Evolutionary conservation across 495 filamentous ascomycete genomes (phyloP).

Genomic region (Neurospora intermedia): DNA sequence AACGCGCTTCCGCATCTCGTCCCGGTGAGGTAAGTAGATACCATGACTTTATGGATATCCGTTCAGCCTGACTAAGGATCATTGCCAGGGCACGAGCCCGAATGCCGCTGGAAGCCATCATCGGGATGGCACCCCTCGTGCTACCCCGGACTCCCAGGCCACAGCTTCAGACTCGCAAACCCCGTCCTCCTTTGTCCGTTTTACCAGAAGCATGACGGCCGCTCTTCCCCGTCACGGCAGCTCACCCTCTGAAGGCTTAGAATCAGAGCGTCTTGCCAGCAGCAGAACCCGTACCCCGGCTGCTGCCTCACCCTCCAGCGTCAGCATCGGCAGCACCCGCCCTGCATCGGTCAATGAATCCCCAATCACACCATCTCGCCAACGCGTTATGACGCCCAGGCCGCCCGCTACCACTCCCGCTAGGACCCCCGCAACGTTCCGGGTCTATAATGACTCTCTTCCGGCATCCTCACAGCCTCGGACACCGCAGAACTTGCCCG

Average conservation of each 20-base stretch:
- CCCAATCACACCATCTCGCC: background rate
- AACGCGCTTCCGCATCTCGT: background rate
- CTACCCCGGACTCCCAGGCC: background rate
- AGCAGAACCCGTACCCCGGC: background rate
- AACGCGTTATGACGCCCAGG: background rate
- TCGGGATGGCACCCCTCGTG: background rate
- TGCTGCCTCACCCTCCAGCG: background rate
- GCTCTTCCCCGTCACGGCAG: background rate
- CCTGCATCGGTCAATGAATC: background rate
- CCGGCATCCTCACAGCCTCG: conserved; percentile 42
- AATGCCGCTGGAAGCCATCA: background rate
- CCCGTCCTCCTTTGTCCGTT: background rate
- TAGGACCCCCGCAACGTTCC: background rate
- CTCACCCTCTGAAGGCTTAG: background rate
- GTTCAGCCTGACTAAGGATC: background rate
- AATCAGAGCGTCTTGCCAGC: background rate
- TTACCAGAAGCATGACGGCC: background rate
- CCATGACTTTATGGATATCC: background rate
- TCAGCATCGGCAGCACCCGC: background rate
- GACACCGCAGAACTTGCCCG: conserved; percentile 44
- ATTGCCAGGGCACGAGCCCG: background rate
- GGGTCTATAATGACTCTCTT: conserved; percentile 43
- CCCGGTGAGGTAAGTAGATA: background rate
- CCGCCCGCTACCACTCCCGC: background rate
- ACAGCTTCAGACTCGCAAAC: background rate